Percentiles rank a stretch among this genome's conserved stretches.
Conservation (phyloP, 441 rosid genomes). For the Mallotus japonicus region DNA sequence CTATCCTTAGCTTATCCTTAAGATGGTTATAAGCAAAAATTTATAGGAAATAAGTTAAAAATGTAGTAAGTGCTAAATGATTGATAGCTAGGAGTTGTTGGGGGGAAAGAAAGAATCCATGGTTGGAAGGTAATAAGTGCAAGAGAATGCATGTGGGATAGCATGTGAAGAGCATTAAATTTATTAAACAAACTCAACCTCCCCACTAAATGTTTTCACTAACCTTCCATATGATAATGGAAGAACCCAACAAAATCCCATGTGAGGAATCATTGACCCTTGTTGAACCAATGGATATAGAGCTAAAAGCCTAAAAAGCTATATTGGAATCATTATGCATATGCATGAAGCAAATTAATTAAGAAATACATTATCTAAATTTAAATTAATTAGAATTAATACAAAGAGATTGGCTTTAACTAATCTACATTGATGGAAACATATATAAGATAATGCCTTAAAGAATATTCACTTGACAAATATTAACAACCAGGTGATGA, state of each 20-base stretch:
- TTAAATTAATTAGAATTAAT: too few species aligned
- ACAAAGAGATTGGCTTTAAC: too few species aligned
- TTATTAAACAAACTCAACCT: slow-evolving; percentile 32
- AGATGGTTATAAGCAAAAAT: background rate
- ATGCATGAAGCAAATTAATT: too few species aligned
- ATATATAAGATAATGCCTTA: background rate
- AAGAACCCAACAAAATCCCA: slow-evolving; percentile 41
- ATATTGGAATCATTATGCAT: slow-evolving; percentile 20
- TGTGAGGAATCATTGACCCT: slow-evolving; percentile 46
- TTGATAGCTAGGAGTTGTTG: slow-evolving; percentile 15
- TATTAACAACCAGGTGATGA: background rate
- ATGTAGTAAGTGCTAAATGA: slow-evolving; percentile 17
- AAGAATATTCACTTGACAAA: slow-evolving; percentile 19
- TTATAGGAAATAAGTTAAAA: background rate
- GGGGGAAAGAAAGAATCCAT: slow-evolving; percentile 8
- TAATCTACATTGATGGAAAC: slow-evolving; percentile 4
- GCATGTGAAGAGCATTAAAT: slow-evolving; percentile 53
- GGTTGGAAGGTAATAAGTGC: slow-evolving; percentile 9
- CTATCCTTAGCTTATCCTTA: background rate
- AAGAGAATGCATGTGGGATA: slow-evolving; percentile 43
- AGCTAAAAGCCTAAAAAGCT: slow-evolving; percentile 31
- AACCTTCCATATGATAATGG: slow-evolving; percentile 16
- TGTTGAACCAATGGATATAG: slow-evolving; percentile 23
- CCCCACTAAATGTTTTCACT: slow-evolving; percentile 23
- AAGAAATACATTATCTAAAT: too few species aligned